A percentile compares a stretch with the other conserved stretches of the same genome.
These are phyloP conservation scores for Epichloe sp. DNA, from an alignment of 2,329 filamentous ascomycete species.

Conservation along the genomic window DNA sequence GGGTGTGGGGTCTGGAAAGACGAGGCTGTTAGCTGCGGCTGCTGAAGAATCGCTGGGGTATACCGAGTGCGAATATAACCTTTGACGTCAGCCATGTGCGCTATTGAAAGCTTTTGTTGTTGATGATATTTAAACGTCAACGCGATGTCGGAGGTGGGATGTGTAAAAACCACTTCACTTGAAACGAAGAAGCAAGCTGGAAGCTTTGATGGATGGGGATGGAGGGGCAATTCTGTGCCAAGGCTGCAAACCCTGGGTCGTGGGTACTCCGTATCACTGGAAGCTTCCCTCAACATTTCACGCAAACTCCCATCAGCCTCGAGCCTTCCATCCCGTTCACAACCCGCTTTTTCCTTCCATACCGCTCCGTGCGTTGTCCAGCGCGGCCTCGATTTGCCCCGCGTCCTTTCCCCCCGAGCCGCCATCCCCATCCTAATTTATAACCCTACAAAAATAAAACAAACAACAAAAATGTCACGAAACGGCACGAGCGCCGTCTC, in stretches of 20 bases:
- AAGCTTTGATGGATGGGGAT: background rate
- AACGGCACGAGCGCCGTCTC: slow-evolving; percentile 14
- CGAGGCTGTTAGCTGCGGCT: background rate
- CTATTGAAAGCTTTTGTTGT: background rate
- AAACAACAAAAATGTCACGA: slow-evolving; percentile 17
- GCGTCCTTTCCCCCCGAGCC: background rate
- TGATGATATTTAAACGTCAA: background rate
- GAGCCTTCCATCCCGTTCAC: background rate
- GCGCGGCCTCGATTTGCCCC: background rate
- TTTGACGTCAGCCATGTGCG: slow-evolving; percentile 3
- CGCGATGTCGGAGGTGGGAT: background rate
- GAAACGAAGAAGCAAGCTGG: background rate
- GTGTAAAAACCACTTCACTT: background rate
- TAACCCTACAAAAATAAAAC: background rate
- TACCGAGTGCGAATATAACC: background rate
- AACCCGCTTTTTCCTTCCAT: too few species aligned
- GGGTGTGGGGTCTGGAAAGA: slow-evolving; percentile 34
- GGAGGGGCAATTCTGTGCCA: too few species aligned
- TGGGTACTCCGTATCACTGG: background rate
- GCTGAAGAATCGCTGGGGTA: background rate
- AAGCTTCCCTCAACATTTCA: background rate
- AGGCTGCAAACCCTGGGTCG: too few species aligned
- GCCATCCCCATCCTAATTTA: background rate
- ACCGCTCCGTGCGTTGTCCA: too few species aligned
- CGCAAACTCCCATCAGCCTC: background rate